Evolutionary conservation across 805 yeast genomes (phyloP).

Genomic region (Komagataella pastoris): DNA sequence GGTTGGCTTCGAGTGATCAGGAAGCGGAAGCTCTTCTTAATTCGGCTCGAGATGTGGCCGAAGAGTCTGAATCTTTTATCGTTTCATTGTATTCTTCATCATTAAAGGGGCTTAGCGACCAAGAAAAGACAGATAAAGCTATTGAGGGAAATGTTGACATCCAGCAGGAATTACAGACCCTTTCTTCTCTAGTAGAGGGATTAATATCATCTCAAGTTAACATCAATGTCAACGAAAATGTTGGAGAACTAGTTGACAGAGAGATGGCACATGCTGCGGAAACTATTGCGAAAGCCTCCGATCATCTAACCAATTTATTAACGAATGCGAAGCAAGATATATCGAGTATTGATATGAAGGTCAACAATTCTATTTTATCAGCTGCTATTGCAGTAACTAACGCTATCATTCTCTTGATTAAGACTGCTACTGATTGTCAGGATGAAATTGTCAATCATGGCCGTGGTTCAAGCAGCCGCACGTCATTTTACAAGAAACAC

Average conservation of each 20-base stretch:
- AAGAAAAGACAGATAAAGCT: constrained; percentile 63
- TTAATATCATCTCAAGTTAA: constrained; percentile 17
- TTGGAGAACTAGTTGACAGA: constrained; percentile 57
- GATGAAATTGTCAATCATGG: constrained; percentile 67
- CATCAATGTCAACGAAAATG: constrained; percentile 28
- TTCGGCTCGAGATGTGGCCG: constrained; percentile 43
- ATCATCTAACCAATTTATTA: constrained; percentile 40
- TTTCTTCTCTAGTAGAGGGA: constrained; percentile 41
- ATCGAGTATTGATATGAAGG: constrained; percentile 45
- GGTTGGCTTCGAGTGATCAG: constrained; percentile 33
- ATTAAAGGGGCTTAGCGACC: constrained; percentile 36
- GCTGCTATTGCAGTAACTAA: constrained; percentile 74
- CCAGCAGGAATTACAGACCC: constrained; percentile 54
- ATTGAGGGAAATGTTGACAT: constrained; percentile 64
- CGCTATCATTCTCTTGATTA: constrained; percentile 59
- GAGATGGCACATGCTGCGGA: constrained; percentile 66
- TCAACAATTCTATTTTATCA: constrained; percentile 62
- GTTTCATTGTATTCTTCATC: constrained; percentile 40
- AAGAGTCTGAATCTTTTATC: constrained; percentile 48
- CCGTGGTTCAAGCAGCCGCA: constrained; percentile 47
- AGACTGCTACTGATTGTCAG: constrained; percentile 72
- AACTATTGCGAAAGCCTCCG: constrained; percentile 53
- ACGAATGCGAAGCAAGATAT: constrained; percentile 35
- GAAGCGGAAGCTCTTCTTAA: constrained; percentile 37
- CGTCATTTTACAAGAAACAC: constrained; percentile 75